These are phyloP conservation scores for Wickerhamiella dianesei DNA, from an alignment of 805 yeast species.

Conservation along the genomic window DNA sequence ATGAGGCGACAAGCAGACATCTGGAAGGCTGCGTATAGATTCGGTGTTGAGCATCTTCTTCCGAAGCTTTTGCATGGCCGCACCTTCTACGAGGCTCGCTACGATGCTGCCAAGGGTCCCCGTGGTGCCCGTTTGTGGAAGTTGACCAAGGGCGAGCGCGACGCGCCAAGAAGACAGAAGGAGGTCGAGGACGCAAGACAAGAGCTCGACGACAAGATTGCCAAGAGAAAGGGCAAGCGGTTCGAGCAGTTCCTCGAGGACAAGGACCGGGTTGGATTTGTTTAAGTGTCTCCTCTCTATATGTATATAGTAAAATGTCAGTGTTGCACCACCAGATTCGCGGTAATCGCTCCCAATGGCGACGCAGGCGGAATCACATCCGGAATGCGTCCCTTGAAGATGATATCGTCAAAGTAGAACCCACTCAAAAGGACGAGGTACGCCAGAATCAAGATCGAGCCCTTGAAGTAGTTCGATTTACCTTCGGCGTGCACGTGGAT, in stretches of 20 bases:
- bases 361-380: slow-evolving; percentile 4
- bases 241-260: slow-evolving; percentile 11
- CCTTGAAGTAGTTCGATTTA: slow-evolving; percentile 90
- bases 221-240: slow-evolving; percentile 47
- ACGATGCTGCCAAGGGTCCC: slow-evolving; percentile 38
- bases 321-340: background rate
- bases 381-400: slow-evolving; percentile 20
- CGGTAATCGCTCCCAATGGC: too few relatives aligned
- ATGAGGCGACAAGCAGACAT: slow-evolving; percentile 71
- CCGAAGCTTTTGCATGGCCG: slow-evolving; percentile 51
- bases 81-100: slow-evolving; percentile 68
- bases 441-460: slow-evolving; percentile 68
- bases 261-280: slow-evolving; percentile 10
- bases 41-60: slow-evolving; percentile 64
- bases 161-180: slow-evolving; percentile 37
- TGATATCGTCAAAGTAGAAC: slow-evolving; percentile 49
- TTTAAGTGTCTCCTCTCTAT: slow-evolving; percentile 1
- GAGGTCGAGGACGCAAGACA: slow-evolving; percentile 53
- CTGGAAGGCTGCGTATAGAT: slow-evolving; percentile 66
- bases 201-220: slow-evolving; percentile 51
- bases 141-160: slow-evolving; percentile 70
- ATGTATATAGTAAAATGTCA: background rate
- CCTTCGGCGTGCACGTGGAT: slow-evolving; percentile 95
- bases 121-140: slow-evolving; percentile 68
- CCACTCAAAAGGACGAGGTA: slow-evolving; percentile 69